These are phyloP conservation scores for Pythium apleroticum DNA, from an alignment of 352 stramenopile genomes.

Conservation along the genomic window DNA sequence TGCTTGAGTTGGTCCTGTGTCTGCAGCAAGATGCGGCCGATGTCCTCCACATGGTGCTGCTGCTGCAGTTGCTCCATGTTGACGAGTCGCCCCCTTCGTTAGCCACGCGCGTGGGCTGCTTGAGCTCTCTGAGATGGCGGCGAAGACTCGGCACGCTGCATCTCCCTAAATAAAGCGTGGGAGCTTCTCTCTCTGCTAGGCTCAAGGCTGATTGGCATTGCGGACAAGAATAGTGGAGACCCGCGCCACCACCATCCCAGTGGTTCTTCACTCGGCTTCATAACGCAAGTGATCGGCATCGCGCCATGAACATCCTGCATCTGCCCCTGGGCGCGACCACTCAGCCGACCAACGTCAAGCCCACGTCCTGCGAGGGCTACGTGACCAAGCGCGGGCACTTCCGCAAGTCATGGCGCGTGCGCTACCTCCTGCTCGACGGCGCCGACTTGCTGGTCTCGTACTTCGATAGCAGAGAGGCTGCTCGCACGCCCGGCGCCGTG, in stretches of 20 bases:
- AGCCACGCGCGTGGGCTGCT: not conserved
- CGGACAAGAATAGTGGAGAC: conserved; percentile 4
- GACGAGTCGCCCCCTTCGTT: not conserved
- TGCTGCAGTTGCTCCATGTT: conserved; percentile 77
- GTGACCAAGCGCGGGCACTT: conserved; percentile 86
- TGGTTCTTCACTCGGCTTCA: not conserved
- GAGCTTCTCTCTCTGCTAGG: not conserved
- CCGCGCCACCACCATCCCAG: no score
- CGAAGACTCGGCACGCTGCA: no score
- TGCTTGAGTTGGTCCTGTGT: conserved; percentile 77
- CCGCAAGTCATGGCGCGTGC: conserved; percentile 81
- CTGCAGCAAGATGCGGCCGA: conserved; percentile 77
- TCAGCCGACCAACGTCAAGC: conserved; percentile 28
- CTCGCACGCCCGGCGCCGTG: conserved; percentile 28
- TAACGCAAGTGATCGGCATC: not conserved
- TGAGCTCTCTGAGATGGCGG: no score
- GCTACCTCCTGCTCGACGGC: conserved; percentile 76
- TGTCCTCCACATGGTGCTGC: conserved; percentile 81
- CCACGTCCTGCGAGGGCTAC: conserved; percentile 83
- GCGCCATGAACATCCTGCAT: conserved; percentile 63
- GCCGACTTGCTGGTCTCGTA: conserved; percentile 69
- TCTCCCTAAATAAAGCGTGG: conserved; percentile 13
- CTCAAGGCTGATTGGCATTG: not conserved
- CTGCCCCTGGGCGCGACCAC: conserved; percentile 31
- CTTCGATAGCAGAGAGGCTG: conserved; percentile 70